Conservation (phyloP, 2,329 filamentous ascomycete genomes). For the Trichophyton schoenleinii region DNA sequence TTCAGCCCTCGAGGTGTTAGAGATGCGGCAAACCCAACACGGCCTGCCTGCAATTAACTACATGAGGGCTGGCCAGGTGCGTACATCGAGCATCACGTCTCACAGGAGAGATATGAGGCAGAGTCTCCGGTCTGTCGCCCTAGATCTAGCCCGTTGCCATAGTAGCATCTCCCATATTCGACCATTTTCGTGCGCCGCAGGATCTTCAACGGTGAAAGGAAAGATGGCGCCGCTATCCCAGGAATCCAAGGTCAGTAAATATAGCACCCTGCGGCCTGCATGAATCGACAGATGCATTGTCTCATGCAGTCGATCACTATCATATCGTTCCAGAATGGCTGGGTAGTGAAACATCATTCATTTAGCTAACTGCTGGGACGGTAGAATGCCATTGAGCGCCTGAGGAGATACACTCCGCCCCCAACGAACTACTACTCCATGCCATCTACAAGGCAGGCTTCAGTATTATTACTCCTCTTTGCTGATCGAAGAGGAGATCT, state of each 20-base stretch:
- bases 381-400: constrained; percentile 42
- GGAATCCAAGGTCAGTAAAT: constrained; percentile 14
- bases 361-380: neutral
- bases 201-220: constrained; percentile 8
- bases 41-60: neutral
- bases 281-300: neutral
- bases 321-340: neutral
- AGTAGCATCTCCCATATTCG: neutral
- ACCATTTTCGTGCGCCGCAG: neutral
- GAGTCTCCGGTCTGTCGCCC: neutral
- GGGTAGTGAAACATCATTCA: neutral
- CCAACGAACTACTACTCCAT: constrained; percentile 45
- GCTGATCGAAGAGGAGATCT: constrained; percentile 72
- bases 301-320: neutral
- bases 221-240: constrained; percentile 16
- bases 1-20: neutral
- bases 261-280: neutral
- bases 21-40: neutral
- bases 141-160: neutral
- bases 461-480: constrained; percentile 78
- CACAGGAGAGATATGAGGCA: neutral
- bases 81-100: neutral
- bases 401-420: constrained; percentile 45
- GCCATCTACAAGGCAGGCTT: constrained; percentile 57
- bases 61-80: neutral